Base-by-base conservation (phyloP, 2,329 filamentous ascomycete species). In the Colletotrichum liriopes region DNA sequence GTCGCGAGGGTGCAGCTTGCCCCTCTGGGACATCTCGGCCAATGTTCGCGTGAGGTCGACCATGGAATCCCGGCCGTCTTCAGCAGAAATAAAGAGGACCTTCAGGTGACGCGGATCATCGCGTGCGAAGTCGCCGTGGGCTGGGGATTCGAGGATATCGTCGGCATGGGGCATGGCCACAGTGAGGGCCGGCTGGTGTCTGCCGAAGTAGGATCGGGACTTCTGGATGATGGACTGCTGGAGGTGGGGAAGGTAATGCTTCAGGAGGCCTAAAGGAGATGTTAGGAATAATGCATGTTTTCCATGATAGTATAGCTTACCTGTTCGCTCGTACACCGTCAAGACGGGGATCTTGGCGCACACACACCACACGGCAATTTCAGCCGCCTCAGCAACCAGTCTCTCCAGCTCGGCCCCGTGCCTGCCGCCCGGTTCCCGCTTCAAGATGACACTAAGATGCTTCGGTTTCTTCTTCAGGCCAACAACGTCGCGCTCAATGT, bases 41-140 rank as follows among this genome's bases (percentile, higher is more conserved):
- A 99, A 87, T 1, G 97, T 98, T 79, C 95, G 94, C 52, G 96
- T 99, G 56, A 99, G 88, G 81, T 99, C 96, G 51, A 99, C 95
- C 74, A 99, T 90, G 5, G 96, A 98, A 78, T 97, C 94, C 66
- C 96, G 91, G 60, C 96, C 96, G 77, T 99, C 96, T 67, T 96
- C 93, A 47, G 91, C 90, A 18, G 94, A 97, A 62, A 99, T 90
- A 49, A 99, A 89, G 69, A 98, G 89, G 23, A 98, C 81, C 35
- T 86, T 83, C 67, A 92, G 79, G 78, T 85, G 82, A 75, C 84
- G 81, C 76, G 80, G 75, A 63, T 74, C 73, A 14, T 59, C 67
- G n/a, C 71, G 66, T 8, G 56, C 71, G 67, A 76, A 77, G 60
- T 77, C 75, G 20, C 76, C 76, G 39, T 74, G 75, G 45, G 76